Evolutionary conservation across 208 protist genomes (phyloP).

Genomic region (Leishmania tarentolae): DNA sequence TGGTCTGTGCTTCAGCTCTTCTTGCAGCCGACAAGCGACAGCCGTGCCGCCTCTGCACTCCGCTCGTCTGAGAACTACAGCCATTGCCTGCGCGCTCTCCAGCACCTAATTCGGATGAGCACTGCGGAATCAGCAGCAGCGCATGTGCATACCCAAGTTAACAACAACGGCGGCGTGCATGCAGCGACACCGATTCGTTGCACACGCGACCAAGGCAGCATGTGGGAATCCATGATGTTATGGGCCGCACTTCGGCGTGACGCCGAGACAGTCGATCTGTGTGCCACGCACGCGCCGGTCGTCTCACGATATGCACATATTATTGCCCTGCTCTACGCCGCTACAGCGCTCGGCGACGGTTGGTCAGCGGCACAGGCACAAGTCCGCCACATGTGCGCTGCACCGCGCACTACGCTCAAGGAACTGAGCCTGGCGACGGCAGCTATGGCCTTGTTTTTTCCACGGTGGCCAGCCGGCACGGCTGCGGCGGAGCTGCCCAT

Average conservation of each 20-base stretch:
- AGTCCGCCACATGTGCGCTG: slow-evolving; percentile 13
- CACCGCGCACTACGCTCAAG: slow-evolving; percentile 28
- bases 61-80: slow-evolving; percentile 17
- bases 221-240: slow-evolving; percentile 41
- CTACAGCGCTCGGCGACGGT: slow-evolving; percentile 3
- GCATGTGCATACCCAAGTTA: neutral
- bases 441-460: slow-evolving; percentile 16
- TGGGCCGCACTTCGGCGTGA: slow-evolving; percentile 35
- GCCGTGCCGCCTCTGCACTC: slow-evolving; percentile 11
- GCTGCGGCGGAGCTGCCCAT: neutral
- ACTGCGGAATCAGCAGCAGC: neutral
- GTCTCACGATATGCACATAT: slow-evolving; percentile 39
- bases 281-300: slow-evolving; percentile 28
- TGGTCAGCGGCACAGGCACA: slow-evolving; percentile 6
- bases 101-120: slow-evolving; percentile 10
- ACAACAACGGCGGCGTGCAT: neutral
- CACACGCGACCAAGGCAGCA: slow-evolving; percentile 21
- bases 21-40: slow-evolving; percentile 16
- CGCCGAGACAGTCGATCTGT: slow-evolving; percentile 25
- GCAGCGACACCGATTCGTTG: neutral
- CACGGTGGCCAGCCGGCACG: neutral
- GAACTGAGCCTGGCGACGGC: slow-evolving; percentile 41
- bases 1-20: slow-evolving; percentile 34
- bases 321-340: slow-evolving; percentile 33
- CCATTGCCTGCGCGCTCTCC: slow-evolving; percentile 22